Evolutionary conservation across 208 protist species (phyloP).

Genomic region (Kentomonas sorsogonicus): DNA sequence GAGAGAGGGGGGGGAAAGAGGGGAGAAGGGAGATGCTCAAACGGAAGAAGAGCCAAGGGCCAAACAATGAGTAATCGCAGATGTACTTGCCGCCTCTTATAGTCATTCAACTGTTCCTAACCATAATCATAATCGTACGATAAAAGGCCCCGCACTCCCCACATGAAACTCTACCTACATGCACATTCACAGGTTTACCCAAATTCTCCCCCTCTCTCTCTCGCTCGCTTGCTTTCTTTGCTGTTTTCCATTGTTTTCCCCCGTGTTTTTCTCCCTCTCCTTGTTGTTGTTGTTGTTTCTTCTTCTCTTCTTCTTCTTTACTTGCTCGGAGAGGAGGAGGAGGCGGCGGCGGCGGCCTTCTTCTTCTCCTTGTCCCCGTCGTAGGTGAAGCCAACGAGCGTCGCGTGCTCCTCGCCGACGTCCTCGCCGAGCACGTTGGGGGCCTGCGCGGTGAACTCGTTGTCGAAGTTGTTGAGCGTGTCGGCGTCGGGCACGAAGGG

Average conservation of each 20-base stretch:
- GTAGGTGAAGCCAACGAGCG: slow-evolving; percentile 68
- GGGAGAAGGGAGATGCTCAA: too few relatives aligned
- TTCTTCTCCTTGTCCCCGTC: slow-evolving; percentile 21
- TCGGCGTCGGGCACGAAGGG: slow-evolving; percentile 70
- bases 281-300: neutral
- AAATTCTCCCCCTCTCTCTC: neutral
- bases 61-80: too few relatives aligned
- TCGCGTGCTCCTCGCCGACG: slow-evolving; percentile 21
- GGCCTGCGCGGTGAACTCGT: slow-evolving; percentile 57
- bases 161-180: too few relatives aligned
- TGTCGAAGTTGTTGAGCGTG: slow-evolving; percentile 74
- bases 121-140: too few relatives aligned
- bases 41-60: too few relatives aligned
- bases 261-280: neutral
- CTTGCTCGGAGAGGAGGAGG: neutral
- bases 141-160: too few relatives aligned
- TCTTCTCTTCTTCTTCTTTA: neutral
- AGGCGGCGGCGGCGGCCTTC: neutral
- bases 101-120: too few relatives aligned
- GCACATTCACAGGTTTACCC: neutral
- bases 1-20: too few relatives aligned
- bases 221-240: neutral
- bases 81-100: too few relatives aligned
- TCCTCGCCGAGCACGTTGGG: slow-evolving; percentile 28
- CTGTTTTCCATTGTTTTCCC: slow-evolving; percentile 4